Percentiles rank a stretch among this genome's conserved stretches.
Evolutionary conservation across 805 yeast genomes (phyloP).

Genomic region (Pichia eremophila): DNA sequence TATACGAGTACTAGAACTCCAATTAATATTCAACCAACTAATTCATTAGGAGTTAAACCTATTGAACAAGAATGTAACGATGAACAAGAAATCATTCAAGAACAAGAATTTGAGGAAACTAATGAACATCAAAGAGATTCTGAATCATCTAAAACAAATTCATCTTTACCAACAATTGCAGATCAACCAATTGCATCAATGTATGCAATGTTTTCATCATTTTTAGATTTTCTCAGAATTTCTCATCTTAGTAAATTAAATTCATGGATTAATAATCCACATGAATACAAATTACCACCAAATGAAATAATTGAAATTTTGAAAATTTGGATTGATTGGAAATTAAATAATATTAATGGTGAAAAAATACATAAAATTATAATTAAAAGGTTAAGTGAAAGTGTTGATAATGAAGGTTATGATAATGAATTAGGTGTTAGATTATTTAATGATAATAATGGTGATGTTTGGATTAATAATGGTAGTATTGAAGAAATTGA

Average conservation of each 20-base stretch:
- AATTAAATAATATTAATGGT: slow-evolving; percentile 21
- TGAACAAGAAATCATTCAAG: too few relatives aligned
- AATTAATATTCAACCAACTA: not conserved
- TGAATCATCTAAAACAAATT: not conserved
- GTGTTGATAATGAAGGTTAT: slow-evolving; percentile 1
- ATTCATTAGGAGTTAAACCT: not conserved
- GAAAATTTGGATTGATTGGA: slow-evolving; percentile 26
- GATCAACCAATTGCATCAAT: slow-evolving; percentile 23
- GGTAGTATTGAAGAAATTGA: not conserved
- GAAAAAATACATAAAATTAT: slow-evolving; percentile 12
- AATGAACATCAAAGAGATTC: too few relatives aligned
- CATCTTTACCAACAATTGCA: slow-evolving; percentile 8
- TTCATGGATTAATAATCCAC: slow-evolving; percentile 9
- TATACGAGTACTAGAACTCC: not conserved
- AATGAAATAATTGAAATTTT: slow-evolving; percentile 15
- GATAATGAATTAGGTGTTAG: slow-evolving; percentile 7
- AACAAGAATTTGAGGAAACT: too few relatives aligned
- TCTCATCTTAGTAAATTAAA: slow-evolving; percentile 10
- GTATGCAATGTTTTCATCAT: slow-evolving; percentile 24
- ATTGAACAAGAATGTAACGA: too few relatives aligned
- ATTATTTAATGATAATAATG: not conserved
- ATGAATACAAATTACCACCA: slow-evolving; percentile 4
- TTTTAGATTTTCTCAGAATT: slow-evolving; percentile 19
- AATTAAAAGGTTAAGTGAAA: not conserved
- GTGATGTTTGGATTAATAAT: not conserved